These are phyloP conservation scores for Clavulina sp. DNA, from an alignment of 768 basidiomycete genomes.

Conservation along the genomic window DNA sequence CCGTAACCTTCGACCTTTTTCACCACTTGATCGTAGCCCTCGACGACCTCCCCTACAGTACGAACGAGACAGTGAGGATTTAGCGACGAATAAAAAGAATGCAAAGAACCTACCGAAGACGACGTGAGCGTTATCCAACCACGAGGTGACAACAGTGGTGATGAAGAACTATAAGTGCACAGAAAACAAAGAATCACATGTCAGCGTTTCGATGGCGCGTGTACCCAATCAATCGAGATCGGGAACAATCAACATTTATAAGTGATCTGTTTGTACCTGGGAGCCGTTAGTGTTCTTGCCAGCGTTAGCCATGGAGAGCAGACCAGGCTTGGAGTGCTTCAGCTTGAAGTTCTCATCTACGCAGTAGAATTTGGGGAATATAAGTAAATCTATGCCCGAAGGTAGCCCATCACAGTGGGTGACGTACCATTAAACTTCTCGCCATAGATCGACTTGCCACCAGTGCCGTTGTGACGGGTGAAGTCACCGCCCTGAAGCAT, in stretches of 20 bases:
- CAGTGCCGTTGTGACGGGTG: constrained; percentile 21
- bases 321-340: constrained; percentile 23
- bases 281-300: constrained; percentile 15
- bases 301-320: constrained; percentile 35
- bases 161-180: constrained; percentile 32
- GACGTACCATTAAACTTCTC: constrained; percentile 19
- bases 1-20: constrained; percentile 18
- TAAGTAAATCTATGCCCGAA: no score
- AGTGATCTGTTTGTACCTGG: not conserved
- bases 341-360: constrained; percentile 26
- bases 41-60: constrained; percentile 27
- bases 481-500: constrained; percentile 28
- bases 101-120: not conserved
- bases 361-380: not conserved
- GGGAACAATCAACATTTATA: not conserved
- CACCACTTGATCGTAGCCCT: constrained; percentile 26
- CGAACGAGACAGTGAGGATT: constrained; percentile 29
- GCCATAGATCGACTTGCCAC: constrained; percentile 25
- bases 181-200: no score
- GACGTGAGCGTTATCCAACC: constrained; percentile 18
- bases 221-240: not conserved
- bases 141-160: constrained; percentile 21
- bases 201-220: no score
- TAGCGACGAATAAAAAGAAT: constrained; percentile 11
- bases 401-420: not conserved